Evolutionary conservation across 495 filamentous ascomycete genomes (phyloP), one percentile per base, ranked within the genome.

Genomic region (Letharia lupina): DNA sequence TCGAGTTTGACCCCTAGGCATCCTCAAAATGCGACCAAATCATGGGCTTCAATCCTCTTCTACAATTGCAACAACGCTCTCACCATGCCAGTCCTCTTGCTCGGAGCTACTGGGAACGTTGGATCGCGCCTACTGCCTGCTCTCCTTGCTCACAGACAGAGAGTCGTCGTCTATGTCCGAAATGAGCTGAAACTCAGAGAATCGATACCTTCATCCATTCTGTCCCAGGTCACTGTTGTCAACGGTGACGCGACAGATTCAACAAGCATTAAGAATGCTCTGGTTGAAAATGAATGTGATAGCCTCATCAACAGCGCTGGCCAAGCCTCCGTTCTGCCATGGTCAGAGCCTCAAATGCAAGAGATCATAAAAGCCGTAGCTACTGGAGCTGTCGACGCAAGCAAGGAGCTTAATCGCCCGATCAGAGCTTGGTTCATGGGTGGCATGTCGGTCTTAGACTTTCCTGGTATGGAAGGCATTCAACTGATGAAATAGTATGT

Each of bases 41-140:
- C 23, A 28, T 28, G 23, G 23, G 9, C n/a, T 28, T 28, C 47
- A 54, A 12, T 28, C 48, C 11, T 54, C 11, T 54, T 31, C 23
- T 4, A 54, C 10, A 2, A 23, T 8, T 1, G 18, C 2, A 23
- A n/a, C 28, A 31, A 4, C 10, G 28, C n/a, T 62, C 20, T 3
- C 62, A 42, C 23, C 16, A 80, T 80, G 78, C 72, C 74, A 44
- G 79, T 81, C 42, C 76, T 81, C 35, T 68, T 81, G 18, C 65
- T 81, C 50, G 79, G 79, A 8, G 75, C 75, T 47, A 81, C 76
- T 20, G 79, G 78, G 12, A 79, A 75, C 56, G 66, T 81, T 10
- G 79, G 79, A 23, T 71, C 70, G 35, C 76, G 79, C 44, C 67
- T 76, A 31, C 61, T 80, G 23, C 69, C 76, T 35, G 76, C 79